These are phyloP conservation scores for Fennellomyces sp. DNA, from an alignment of 371 early-diverging fungal species.

Conservation along the genomic window DNA sequence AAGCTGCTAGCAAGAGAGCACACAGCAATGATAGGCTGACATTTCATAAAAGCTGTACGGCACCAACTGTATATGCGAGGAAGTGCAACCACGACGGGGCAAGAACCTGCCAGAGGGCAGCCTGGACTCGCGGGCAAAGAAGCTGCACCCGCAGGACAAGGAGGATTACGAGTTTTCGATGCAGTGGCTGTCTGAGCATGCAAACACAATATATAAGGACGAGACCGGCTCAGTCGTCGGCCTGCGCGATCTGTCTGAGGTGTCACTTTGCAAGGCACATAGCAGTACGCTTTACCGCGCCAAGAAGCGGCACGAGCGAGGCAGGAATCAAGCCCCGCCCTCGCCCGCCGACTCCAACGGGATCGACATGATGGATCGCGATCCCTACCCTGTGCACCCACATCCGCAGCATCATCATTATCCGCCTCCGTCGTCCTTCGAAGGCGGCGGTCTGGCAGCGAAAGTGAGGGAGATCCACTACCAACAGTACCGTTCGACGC, in stretches of 20 bases:
- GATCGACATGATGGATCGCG: slow-evolving; percentile 3
- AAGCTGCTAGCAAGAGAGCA: slow-evolving; percentile 11
- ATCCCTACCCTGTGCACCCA: neutral
- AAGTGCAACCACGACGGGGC: slow-evolving; percentile 54
- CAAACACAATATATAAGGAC: slow-evolving; percentile 44
- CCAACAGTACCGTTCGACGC: slow-evolving; percentile 6
- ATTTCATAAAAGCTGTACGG: slow-evolving; percentile 38
- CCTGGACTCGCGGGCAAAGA: slow-evolving; percentile 53
- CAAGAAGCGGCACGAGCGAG: slow-evolving; percentile 47
- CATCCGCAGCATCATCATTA: neutral
- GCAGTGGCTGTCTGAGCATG: slow-evolving; percentile 47
- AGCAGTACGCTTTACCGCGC: slow-evolving; percentile 53
- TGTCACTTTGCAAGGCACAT: slow-evolving; percentile 59
- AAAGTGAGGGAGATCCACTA: slow-evolving; percentile 39
- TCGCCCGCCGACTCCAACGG: slow-evolving; percentile 48
- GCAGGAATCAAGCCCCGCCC: slow-evolving; percentile 41
- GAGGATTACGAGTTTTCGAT: slow-evolving; percentile 53
- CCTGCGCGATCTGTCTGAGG: slow-evolving; percentile 37
- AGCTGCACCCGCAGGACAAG: slow-evolving; percentile 37
- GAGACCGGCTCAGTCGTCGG: slow-evolving; percentile 31
- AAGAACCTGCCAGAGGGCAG: slow-evolving; percentile 51
- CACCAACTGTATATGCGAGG: slow-evolving; percentile 44
- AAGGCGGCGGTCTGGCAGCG: slow-evolving; percentile 34
- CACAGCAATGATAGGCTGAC: neutral
- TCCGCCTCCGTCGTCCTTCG: slow-evolving; percentile 6